Evolutionary conservation across 2,329 filamentous ascomycete genomes (phyloP).

Genomic region (Trichoderma sp.): DNA sequence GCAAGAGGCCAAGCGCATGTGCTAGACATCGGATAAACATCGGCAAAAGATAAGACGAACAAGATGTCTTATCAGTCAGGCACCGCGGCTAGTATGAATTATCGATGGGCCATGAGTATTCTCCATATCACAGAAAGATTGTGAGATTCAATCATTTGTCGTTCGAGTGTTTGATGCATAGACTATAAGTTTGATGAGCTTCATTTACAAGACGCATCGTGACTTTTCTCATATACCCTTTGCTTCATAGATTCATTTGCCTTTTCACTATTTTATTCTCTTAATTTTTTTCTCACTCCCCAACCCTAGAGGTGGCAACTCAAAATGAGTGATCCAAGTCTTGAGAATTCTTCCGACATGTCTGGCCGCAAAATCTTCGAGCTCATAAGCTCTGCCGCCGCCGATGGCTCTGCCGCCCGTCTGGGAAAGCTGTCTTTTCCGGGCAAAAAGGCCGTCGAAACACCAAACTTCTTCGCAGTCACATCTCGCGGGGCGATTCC

Average conservation of each 20-base stretch:
- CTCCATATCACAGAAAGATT: background rate
- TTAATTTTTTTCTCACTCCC: background rate
- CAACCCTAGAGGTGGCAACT: constrained; percentile 23
- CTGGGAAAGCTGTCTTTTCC: constrained; percentile 66
- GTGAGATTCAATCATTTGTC: background rate
- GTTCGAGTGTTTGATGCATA: background rate
- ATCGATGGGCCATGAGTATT: background rate
- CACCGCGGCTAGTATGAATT: background rate
- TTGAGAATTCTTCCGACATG: constrained; percentile 28
- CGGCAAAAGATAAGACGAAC: constrained; percentile 8
- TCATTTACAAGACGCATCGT: no score
- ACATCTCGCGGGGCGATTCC: constrained; percentile 84
- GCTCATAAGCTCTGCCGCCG: constrained; percentile 44
- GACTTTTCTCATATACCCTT: background rate
- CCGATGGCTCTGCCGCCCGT: constrained; percentile 54
- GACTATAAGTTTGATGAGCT: background rate
- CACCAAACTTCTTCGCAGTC: constrained; percentile 78
- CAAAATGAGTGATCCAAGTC: constrained; percentile 34
- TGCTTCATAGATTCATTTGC: background rate
- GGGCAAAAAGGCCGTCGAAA: constrained; percentile 68
- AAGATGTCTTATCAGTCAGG: background rate
- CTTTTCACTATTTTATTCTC: background rate
- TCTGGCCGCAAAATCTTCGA: constrained; percentile 43
- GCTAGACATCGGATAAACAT: background rate
- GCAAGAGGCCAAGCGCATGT: background rate